Evolutionary conservation across 2,329 filamentous ascomycete species (phyloP).

Genomic region (Dactylellina parvicollis): DNA sequence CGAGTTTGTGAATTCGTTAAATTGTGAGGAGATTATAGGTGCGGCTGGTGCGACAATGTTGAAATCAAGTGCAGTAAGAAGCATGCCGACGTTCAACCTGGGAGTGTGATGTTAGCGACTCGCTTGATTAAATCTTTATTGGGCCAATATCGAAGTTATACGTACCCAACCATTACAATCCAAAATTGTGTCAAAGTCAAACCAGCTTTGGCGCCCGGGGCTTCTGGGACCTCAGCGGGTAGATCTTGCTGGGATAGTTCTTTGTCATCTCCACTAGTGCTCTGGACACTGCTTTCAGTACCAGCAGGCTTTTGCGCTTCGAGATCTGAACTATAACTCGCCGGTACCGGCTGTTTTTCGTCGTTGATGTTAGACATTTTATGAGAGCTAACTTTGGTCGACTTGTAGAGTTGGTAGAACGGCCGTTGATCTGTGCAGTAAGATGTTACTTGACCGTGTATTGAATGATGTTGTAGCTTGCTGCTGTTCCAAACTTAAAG

Average conservation of each 20-base stretch:
- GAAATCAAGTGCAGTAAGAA: constrained; percentile 68
- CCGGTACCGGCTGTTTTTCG: constrained; percentile 9
- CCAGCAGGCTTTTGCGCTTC: constrained; percentile 19
- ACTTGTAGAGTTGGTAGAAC: no score
- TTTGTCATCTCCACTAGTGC: not conserved
- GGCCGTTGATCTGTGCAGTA: no score
- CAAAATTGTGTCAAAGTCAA: constrained; percentile 26
- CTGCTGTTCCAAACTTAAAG: no score
- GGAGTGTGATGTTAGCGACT: not conserved
- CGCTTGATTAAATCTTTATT: not conserved
- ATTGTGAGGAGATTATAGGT: constrained; percentile 67
- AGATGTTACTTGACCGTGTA: no score
- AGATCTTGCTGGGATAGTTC: not conserved
- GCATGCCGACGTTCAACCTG: constrained; percentile 64
- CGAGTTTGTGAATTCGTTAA: constrained; percentile 61
- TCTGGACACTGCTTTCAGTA: constrained; percentile 3
- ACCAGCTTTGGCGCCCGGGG: constrained; percentile 22
- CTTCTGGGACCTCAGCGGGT: constrained; percentile 20
- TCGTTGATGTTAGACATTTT: constrained; percentile 1
- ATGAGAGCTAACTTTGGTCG: not conserved
- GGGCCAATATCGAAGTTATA: not conserved
- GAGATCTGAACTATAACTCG: constrained; percentile 8
- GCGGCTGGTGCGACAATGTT: constrained; percentile 69
- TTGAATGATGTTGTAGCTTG: no score
- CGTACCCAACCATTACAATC: constrained; percentile 36